Base-by-base conservation (phyloP, 495 filamentous ascomycete genomes). In the Hypomontagnella submonticulosa region DNA sequence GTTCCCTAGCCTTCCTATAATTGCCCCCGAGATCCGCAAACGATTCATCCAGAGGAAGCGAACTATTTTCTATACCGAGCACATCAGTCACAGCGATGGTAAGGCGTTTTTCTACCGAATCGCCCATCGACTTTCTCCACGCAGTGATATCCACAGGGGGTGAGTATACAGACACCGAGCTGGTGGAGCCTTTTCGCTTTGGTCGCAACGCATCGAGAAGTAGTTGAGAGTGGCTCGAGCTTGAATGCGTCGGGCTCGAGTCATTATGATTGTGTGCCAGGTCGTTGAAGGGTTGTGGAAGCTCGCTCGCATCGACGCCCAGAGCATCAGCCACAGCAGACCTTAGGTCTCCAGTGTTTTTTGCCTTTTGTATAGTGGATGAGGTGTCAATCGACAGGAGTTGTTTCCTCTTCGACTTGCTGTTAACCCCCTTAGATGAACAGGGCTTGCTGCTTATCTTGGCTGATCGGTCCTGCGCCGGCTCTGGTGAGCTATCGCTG, bases 21-120 rank as follows among this genome's bases (percentile, higher is more conserved):
- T 73, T 69, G 5, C 79, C 79, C 11, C 79, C 78, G 41, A 81
- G 70, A 15, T 81, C 78, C 20, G 50, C 48, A 40, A 81, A 81
- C 37, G 79, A 81, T 20, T 71, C 67, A 36, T 77, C 64, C 15
- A 71, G 34, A 23, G 66, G 69, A 1, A 77, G 30, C 0, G 49
- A 34, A n/a, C 51, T 67, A 11, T 55, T 51, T 10, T 69, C 61
- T 0, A 76, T 59, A 23, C 69, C 69, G 5, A 81, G 70, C 5
- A 77, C 70, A 30, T 73, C 68, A 1, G 78, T 67, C 13, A 80
- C 53, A 23, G 74, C 66, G 0, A 55, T 58, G 10, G 67, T 62
- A 18, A 81, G 53, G 16, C 72, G 71, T 9, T 66, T 61, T 54
- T 78, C 75, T 51, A 71, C 43, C 1, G 73, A 64, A 36, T 72